Base-by-base conservation (phyloP, 495 filamentous ascomycete species). In the Trichoderma reesei region DNA sequence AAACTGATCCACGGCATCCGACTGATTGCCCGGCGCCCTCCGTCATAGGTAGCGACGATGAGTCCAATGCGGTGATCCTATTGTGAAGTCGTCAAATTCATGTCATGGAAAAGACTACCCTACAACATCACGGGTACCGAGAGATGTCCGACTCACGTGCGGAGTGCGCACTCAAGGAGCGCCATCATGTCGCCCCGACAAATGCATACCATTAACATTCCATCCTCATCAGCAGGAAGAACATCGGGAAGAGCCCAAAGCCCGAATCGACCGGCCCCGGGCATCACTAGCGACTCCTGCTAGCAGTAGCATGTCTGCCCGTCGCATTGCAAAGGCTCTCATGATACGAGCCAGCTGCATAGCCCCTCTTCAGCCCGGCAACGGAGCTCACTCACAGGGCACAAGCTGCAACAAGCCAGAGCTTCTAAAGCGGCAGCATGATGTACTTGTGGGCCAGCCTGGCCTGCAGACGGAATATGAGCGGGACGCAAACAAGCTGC, bases 271-370 rank as follows among this genome's bases (percentile, higher is more conserved):
- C 44, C 1, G 5, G 13, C 14, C 13, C 5, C 14, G 13, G 42
- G n/a, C 42, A 16, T 46, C 20, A 48, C 16, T 18, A 48, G 8
- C 6, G 16, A n/a, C 44, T 48, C 7, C 44, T n/a, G 1, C n/a
- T 26, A 18, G n/a, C 16, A 48, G 42, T n/a, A 48, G 44, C n/a
- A 48, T 5, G 16, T n/a, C 44, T 18, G 5, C n/a, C n/a, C n/a
- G 44, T 48, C 44, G 44, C 44, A 48, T 48, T 48, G n/a, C 42
- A 5, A 48, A n/a, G 3, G 14, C 2, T 18, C 7, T n/a, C n/a
- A n/a, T n/a, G 20, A 48, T 48, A 48, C 44, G 44, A 48, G 44
- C 44, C 20, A 61, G 67, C 61, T 48, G 36, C 60, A n/a, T n/a
- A n/a, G 46, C 36, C 16, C 36, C 18, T 16, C 34, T 46, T 51